Evolutionary conservation across 495 filamentous ascomycete species (phyloP).

Genomic region (Zalerion maritima): DNA sequence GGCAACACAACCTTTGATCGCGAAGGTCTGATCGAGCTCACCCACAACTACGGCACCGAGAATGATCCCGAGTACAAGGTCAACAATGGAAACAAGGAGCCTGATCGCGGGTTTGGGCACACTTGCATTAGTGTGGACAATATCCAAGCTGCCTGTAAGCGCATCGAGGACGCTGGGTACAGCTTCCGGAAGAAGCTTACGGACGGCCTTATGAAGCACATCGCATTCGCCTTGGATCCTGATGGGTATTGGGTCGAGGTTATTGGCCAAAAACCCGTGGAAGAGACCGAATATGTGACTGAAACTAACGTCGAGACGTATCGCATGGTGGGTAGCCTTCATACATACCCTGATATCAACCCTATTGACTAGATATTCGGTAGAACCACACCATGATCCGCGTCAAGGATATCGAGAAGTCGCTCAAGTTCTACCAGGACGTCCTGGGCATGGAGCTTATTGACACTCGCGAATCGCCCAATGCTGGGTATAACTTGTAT

Average conservation of each 20-base stretch:
- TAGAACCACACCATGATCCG: conserved; percentile 89
- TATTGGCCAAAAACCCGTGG: conserved; percentile 31
- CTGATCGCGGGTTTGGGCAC: conserved; percentile 79
- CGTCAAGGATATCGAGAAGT: conserved; percentile 75
- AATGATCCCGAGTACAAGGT: conserved; percentile 67
- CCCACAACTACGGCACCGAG: conserved; percentile 95
- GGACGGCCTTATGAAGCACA: conserved; percentile 76
- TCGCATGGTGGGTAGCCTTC: conserved; percentile 30
- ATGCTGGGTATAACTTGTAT: conserved; percentile 73
- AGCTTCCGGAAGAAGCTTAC: conserved; percentile 85
- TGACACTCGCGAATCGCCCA: conserved; percentile 53
- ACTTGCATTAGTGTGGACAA: conserved; percentile 79
- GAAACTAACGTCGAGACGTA: conserved; percentile 27
- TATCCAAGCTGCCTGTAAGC: conserved; percentile 74
- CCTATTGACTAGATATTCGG: conserved; percentile 32
- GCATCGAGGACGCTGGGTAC: conserved; percentile 80
- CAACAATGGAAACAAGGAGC: conserved; percentile 81
- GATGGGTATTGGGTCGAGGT: conserved; percentile 87
- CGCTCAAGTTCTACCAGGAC: conserved; percentile 80
- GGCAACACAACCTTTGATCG: conserved; percentile 64
- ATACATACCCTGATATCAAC: conserved; percentile 13
- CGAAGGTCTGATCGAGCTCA: conserved; percentile 82
- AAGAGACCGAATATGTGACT: conserved; percentile 21
- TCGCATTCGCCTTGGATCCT: conserved; percentile 87
- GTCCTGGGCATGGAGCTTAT: conserved; percentile 75